Base-by-base conservation (phyloP, 2,329 filamentous ascomycete species). In the Pseudogymnoascus sp. region DNA sequence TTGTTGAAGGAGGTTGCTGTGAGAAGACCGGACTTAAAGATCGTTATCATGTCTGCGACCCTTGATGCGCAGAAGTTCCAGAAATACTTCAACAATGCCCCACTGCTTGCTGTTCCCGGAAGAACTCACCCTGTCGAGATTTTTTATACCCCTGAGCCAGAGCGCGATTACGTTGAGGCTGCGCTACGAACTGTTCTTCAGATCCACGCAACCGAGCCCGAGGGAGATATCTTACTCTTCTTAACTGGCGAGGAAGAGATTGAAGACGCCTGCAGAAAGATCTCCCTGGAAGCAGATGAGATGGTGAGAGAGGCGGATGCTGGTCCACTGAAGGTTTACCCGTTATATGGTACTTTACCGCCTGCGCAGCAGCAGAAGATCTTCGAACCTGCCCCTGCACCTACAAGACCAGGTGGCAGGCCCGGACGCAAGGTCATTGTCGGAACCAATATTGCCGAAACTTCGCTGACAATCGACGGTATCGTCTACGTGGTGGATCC, bases 401-500 rank as follows among this genome's bases (percentile, higher is more conserved):
- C 93, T 37, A 78, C 86, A 65, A 88, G 82, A 68, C 84, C 86
- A 62, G 91, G 90, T 63, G 93, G 93, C 38, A 84, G 88, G 21
- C 90, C 95, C 0, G 95, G 95, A n/a, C 85, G 95, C 66, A 99
- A 99, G 77, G 88, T 88, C 73, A 96, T 99, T 69, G 84, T 99
- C 31, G 91, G 93, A 8, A 99, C 95, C 68, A 99, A 99, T 76
- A 99, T 99, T 76, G 95, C 95, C 49, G 95, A 99, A 79, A 99
- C 95, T 0, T 93, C 89, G 72, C 85, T 99, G 77, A 99, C 95
- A 56, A 99, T 99, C 65, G 95, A 99, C 73, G 95, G 95, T 74
- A 99, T 99, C 67, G 95, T 99, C 37, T 99, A 97, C 72, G 95
- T 99, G 36, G 93, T 99, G n/a, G 95, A 99, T 72, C 93, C 95